These are phyloP conservation scores for Ballota nigra DNA, from an alignment of 257 asterid genomes.

Conservation along the genomic window DNA sequence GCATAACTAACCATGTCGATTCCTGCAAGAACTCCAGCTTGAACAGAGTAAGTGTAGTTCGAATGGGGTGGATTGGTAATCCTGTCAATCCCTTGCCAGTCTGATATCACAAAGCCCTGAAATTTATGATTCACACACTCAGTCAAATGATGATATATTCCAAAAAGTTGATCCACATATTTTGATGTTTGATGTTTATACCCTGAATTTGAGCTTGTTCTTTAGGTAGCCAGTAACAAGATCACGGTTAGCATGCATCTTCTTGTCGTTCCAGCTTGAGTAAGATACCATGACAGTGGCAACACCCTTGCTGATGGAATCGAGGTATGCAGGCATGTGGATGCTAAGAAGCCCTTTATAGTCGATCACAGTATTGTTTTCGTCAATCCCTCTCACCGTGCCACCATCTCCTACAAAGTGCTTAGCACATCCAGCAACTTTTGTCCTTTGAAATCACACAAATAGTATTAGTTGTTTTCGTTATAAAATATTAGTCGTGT, in stretches of 20 bases:
- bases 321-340: constrained; percentile 69
- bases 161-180: neutral
- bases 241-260: constrained; percentile 52
- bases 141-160: neutral
- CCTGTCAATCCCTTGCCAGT: constrained; percentile 81
- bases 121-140: constrained; percentile 12
- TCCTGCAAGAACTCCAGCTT: constrained; percentile 78
- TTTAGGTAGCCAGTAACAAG: constrained; percentile 59
- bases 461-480: neutral
- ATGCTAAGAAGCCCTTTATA: constrained; percentile 42
- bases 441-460: constrained; percentile 37
- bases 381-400: constrained; percentile 51
- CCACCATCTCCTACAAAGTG: constrained; percentile 86
- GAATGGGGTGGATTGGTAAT: constrained; percentile 71
- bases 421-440: constrained; percentile 70
- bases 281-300: constrained; percentile 72
- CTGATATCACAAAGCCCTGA: constrained; percentile 89
- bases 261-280: constrained; percentile 65
- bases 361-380: constrained; percentile 55
- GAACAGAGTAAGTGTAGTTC: constrained; percentile 80
- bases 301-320: constrained; percentile 58
- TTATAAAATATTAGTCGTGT: too few species aligned
- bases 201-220: constrained; percentile 63
- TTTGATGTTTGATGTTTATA: constrained; percentile 7
- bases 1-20: constrained; percentile 70